phyloP scores from a whole-genome alignment of 2,329 filamentous ascomycete genomes.

The Taxawa tesnikishii region DNA sequence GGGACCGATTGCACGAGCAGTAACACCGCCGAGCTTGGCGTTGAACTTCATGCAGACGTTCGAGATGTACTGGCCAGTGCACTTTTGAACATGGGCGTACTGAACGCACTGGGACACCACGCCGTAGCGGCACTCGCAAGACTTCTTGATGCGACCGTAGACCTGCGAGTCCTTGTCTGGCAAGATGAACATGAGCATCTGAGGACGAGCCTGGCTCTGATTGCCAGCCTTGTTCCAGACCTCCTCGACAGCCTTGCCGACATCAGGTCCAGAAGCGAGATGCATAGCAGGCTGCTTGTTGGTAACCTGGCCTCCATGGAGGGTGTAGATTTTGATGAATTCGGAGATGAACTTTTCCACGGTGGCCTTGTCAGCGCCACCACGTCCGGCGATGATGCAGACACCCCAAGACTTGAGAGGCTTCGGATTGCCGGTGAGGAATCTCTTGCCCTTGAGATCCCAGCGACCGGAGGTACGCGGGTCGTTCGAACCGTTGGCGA shows the following conservation, averaged over 20 bases:
- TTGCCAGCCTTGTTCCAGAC: slow-evolving; percentile 45
- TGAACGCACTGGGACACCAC: slow-evolving; percentile 76
- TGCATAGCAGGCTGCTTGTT: slow-evolving; percentile 28
- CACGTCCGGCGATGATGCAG: slow-evolving; percentile 48
- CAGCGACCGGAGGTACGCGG: slow-evolving; percentile 64
- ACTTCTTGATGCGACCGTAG: slow-evolving; percentile 84
- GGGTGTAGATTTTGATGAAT: slow-evolving; percentile 49
- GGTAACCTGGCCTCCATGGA: slow-evolving; percentile 47
- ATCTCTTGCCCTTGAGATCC: slow-evolving; percentile 76
- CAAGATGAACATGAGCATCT: slow-evolving; percentile 72
- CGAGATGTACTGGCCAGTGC: slow-evolving; percentile 71
- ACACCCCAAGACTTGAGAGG: slow-evolving; percentile 66
- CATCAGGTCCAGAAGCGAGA: slow-evolving; percentile 20
- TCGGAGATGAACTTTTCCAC: slow-evolving; percentile 43
- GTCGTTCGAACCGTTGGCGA: slow-evolving; percentile 40
- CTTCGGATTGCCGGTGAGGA: slow-evolving; percentile 48
- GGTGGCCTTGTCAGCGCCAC: slow-evolving; percentile 26
- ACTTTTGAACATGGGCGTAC: slow-evolving; percentile 53
- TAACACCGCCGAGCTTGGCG: slow-evolving; percentile 80
- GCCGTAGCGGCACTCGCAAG: slow-evolving; percentile 73
- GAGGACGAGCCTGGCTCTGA: slow-evolving; percentile 44
- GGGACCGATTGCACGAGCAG: slow-evolving; percentile 37
- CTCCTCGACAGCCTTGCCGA: slow-evolving; percentile 17
- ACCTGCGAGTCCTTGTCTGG: slow-evolving; percentile 55
- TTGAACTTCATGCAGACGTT: slow-evolving; percentile 98